Evolutionary conservation across 495 filamentous ascomycete species (phyloP).

Genomic region (Evernia prunastri): DNA sequence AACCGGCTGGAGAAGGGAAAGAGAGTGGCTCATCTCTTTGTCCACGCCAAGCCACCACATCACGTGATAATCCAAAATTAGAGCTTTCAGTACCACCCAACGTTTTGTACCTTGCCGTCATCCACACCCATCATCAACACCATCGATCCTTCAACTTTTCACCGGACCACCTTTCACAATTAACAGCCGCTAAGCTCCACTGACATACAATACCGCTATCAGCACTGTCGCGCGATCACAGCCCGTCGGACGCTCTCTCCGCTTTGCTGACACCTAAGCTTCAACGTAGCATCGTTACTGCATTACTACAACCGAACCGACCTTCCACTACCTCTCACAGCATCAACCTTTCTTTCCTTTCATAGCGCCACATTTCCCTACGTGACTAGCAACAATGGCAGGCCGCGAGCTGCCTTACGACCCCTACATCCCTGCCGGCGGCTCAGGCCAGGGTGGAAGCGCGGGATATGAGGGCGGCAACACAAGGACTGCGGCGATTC

Average conservation of each 20-base stretch:
- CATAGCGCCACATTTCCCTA: background rate
- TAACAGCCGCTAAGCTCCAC: background rate
- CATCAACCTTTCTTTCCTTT: background rate
- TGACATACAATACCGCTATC: background rate
- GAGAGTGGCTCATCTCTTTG: constrained; percentile 6
- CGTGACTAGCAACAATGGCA: constrained; percentile 50
- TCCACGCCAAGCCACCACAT: constrained; percentile 1
- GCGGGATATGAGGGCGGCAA: constrained; percentile 54
- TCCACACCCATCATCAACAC: background rate
- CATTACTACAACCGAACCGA: background rate
- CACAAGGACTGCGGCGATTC: constrained; percentile 63
- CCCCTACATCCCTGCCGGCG: constrained; percentile 77
- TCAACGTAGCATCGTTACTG: background rate
- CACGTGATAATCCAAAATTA: background rate
- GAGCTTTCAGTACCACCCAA: background rate
- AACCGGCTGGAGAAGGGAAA: background rate
- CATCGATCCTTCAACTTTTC: background rate
- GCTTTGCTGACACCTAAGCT: constrained; percentile 9
- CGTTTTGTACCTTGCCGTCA: background rate
- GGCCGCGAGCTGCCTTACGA: constrained; percentile 77
- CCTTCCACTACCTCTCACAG: background rate
- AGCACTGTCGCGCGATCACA: background rate
- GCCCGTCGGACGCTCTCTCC: background rate
- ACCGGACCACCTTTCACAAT: too few species aligned
- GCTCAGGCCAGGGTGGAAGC: constrained; percentile 43